Evolutionary conservation across 108 stramenopile genomes (phyloP), one percentile per base, ranked within the genome.

Genomic region (Cylindrotheca fusiformis): DNA sequence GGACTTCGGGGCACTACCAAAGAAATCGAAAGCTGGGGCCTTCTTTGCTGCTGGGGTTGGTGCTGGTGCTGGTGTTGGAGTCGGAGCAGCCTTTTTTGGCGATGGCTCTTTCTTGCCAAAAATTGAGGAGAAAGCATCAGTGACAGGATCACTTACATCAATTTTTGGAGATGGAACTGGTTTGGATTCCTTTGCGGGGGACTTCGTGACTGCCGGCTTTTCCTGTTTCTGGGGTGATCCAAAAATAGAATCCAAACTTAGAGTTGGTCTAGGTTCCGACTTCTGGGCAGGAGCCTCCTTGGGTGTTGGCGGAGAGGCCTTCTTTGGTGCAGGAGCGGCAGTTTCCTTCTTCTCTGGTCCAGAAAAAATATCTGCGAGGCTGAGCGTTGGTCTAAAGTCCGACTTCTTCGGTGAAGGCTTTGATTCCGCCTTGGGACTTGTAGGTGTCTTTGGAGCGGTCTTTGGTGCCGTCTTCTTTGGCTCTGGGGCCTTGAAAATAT

Each of bases 71-170:
- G 28, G n/a, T 24, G 17, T 27, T 19, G 65, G 44, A 12, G 55
- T 60, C 3, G 60, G 60, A 21, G 60, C 68, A 29, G 68, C 30
- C 55, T 63, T 63, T n/a, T n/a, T n/a, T 32, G 76, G 67, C 3
- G 68, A 59, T 18, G 45, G 26, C 3, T 4, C 45, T 26, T 67
- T 50, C 45, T 57, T 57, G 21, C 77, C 70, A 60, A 77, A 77
- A 33, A 77, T 66, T 30, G 71, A 65, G n/a, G 60, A 41, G 17
- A 63, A 64, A 2, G 77, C 60, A 20, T 72, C 76, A 1, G 67
- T 49, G 4, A 72, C 72, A 12, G 72, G 62, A 60, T 72, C 71
- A 24, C 47, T 57, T 19, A 55, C 49, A 62, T 65, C 58, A 48
- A 72, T 49, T 32, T 68, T 50, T 18, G 63, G 51, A 44, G 58